phyloP scores from a whole-genome alignment of 164 flowering plant species.

The Malania oleifera region DNA sequence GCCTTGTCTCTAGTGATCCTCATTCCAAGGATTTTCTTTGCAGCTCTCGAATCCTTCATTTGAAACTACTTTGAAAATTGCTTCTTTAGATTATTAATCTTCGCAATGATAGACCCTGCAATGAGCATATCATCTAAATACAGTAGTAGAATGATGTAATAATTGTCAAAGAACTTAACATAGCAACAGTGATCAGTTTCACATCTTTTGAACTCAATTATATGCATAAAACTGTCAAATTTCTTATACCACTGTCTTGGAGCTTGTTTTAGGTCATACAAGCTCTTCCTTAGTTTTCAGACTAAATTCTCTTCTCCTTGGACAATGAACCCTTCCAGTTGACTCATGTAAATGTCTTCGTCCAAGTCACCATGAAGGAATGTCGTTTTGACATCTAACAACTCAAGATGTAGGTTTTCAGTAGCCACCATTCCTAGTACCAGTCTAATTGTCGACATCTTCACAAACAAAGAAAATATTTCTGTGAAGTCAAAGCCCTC shows the following conservation, averaged over 20 bases:
- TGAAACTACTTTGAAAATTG: not conserved
- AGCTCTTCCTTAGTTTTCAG: not conserved
- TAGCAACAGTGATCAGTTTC: too few relatives aligned
- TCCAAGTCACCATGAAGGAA: conserved; percentile 1
- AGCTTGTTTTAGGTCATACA: too few relatives aligned
- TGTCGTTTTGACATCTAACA: not conserved
- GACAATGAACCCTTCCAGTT: not conserved
- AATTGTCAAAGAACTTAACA: too few relatives aligned
- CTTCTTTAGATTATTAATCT: not conserved
- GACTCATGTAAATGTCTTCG: not conserved
- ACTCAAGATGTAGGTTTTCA: not conserved
- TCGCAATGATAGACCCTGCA: not conserved
- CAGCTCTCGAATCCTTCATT: conserved; percentile 1
- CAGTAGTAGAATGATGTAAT: not conserved
- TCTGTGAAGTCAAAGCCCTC: not conserved
- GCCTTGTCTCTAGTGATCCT: too few relatives aligned
- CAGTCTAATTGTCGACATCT: not conserved
- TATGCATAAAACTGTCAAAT: too few relatives aligned
- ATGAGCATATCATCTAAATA: not conserved
- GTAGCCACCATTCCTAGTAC: not conserved
- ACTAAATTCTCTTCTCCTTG: not conserved
- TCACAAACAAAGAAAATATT: not conserved
- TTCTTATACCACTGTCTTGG: conserved; percentile 7
- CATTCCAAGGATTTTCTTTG: too few relatives aligned
- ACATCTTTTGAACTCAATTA: too few relatives aligned